Conservation (phyloP, 2,329 filamentous ascomycete species). For the Grosmannia clavigera region DNA sequence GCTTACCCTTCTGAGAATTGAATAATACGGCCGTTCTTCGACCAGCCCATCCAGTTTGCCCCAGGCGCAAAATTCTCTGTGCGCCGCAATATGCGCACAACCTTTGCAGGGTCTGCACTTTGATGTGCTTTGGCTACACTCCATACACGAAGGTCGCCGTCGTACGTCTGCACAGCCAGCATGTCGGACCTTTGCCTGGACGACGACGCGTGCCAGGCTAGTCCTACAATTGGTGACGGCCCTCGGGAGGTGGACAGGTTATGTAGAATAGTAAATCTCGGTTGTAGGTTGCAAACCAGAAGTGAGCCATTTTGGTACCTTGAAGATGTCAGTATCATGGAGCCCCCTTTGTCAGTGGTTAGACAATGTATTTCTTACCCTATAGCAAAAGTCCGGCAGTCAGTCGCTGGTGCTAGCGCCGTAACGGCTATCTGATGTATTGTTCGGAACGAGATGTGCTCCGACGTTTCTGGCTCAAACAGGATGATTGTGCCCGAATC, state of each 20-base stretch:
- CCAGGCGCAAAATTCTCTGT: conserved; percentile 61
- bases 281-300: conserved; percentile 76
- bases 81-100: conserved; percentile 76
- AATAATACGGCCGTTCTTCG: conserved; percentile 91
- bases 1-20: conserved; percentile 84
- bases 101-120: conserved; percentile 64
- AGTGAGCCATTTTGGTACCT: conserved; percentile 95
- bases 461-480: conserved; percentile 85
- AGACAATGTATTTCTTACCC: conserved; percentile 43
- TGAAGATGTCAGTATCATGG: not conserved
- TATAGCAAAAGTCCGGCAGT: conserved; percentile 92
- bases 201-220: conserved; percentile 94
- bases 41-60: conserved; percentile 96
- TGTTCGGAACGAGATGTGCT: conserved; percentile 82
- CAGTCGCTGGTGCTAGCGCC: conserved; percentile 75
- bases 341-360: not conserved
- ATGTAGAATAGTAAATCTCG: conserved; percentile 86
- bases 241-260: conserved; percentile 74
- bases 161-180: conserved; percentile 83
- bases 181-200: conserved; percentile 95
- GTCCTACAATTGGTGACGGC: conserved; percentile 74
- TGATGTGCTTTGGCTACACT: conserved; percentile 76
- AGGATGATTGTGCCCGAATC: conserved; percentile 84
- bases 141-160: conserved; percentile 91
- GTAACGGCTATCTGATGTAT: conserved; percentile 89